Evolutionary conservation across 2,329 filamentous ascomycete species (phyloP).

Genomic region (Colletotrichum destructivum): DNA sequence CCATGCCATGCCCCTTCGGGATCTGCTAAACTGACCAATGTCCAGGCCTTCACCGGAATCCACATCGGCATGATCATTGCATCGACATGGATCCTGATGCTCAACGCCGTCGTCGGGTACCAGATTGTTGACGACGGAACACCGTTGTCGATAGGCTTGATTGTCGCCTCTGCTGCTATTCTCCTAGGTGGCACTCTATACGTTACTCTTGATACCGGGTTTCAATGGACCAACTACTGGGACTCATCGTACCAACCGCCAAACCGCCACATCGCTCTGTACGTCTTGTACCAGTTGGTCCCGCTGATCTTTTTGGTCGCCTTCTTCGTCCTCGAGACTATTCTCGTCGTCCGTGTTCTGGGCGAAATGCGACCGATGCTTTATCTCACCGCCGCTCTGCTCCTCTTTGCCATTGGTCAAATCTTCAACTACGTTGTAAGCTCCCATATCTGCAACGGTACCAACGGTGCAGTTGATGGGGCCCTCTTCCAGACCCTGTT

Average conservation of each 20-base stretch:
- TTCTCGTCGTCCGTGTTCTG: conserved; percentile 88
- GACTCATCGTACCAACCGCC: conserved; percentile 70
- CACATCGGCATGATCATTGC: conserved; percentile 93
- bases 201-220: conserved; percentile 94
- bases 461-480: conserved; percentile 89
- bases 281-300: conserved; percentile 92
- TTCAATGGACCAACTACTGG: conserved; percentile 87
- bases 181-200: conserved; percentile 94
- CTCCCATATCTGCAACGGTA: conserved; percentile 88
- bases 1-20: background rate
- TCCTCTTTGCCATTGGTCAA: conserved; percentile 93
- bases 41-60: conserved; percentile 86
- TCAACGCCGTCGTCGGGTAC: conserved; percentile 94
- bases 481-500: conserved; percentile 94
- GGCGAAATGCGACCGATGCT: conserved; percentile 95
- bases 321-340: conserved; percentile 87
- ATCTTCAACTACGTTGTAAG: conserved; percentile 97
- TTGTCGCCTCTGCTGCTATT: conserved; percentile 77
- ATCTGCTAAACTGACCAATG: conserved; percentile 3
- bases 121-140: conserved; percentile 96
- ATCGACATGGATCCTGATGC: conserved; percentile 89
- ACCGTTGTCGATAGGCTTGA: conserved; percentile 82
- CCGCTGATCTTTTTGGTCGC: conserved; percentile 91
- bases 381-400: conserved; percentile 80
- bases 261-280: conserved; percentile 86